phyloP scores from a whole-genome alignment of 495 filamentous ascomycete species.

The Aspergillus ellipticus region DNA sequence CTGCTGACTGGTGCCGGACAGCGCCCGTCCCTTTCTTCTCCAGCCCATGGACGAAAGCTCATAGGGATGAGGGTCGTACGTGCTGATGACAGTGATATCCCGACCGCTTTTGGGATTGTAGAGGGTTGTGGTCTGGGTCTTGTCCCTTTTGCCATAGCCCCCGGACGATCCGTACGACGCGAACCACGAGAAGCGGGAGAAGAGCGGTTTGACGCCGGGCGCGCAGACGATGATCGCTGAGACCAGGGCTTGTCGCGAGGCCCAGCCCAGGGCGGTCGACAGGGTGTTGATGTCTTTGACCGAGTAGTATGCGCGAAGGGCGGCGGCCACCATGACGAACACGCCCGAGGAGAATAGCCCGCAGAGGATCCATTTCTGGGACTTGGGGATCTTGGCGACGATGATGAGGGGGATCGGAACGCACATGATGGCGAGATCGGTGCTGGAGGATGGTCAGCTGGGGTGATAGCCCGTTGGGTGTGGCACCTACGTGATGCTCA shows the following conservation, averaged over 20 bases:
- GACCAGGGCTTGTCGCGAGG: constrained; percentile 17
- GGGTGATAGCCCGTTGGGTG: constrained; percentile 3
- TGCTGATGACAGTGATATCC: background rate
- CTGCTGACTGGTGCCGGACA: constrained; percentile 1
- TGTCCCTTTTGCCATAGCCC: constrained; percentile 1
- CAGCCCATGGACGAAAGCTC: constrained; percentile 1
- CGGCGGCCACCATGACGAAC: constrained; percentile 19
- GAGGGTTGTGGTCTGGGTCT: background rate
- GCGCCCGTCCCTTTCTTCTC: background rate
- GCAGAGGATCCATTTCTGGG: constrained; percentile 5
- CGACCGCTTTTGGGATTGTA: background rate
- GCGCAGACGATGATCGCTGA: constrained; percentile 11
- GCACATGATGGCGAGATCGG: constrained; percentile 9
- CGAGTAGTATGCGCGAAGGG: constrained; percentile 19
- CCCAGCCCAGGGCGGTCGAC: constrained; percentile 14
- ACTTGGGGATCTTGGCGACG: background rate
- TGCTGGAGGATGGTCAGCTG: constrained; percentile 9
- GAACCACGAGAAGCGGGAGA: constrained; percentile 7
- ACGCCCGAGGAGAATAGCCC: constrained; percentile 14
- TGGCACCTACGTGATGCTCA: constrained; percentile 15
- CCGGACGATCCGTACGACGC: background rate
- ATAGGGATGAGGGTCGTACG: background rate
- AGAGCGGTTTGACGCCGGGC: constrained; percentile 15
- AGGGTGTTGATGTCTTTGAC: constrained; percentile 11
- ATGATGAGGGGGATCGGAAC: constrained; percentile 12